Evolutionary conservation across 495 filamentous ascomycete genomes (phyloP).

Genomic region (Neurospora sp.): DNA sequence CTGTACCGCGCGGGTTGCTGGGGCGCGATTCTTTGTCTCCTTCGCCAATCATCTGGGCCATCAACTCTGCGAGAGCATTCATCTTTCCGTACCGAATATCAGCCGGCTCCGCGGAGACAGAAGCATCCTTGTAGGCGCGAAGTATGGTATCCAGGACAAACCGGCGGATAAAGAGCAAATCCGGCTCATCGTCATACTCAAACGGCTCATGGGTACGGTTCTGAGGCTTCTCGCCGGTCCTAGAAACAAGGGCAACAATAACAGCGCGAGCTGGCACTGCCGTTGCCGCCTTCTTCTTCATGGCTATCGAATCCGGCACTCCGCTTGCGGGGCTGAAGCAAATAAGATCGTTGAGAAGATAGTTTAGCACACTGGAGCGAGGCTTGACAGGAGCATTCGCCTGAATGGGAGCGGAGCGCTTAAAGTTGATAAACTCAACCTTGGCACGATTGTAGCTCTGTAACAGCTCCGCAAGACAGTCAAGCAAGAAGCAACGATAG

Average conservation of each 20-base stretch:
- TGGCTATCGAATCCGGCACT: slow-evolving; percentile 58
- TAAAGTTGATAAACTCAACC: slow-evolving; percentile 98
- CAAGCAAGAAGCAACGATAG: slow-evolving; percentile 89
- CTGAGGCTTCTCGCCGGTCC: slow-evolving; percentile 67
- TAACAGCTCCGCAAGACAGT: slow-evolving; percentile 88
- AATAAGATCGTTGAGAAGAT: slow-evolving; percentile 77
- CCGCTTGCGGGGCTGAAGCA: slow-evolving; percentile 60
- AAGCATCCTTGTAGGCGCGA: slow-evolving; percentile 85
- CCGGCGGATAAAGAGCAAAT: slow-evolving; percentile 82
- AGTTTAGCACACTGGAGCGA: slow-evolving; percentile 84
- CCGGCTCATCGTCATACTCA: slow-evolving; percentile 70
- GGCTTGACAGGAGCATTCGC: slow-evolving; percentile 87
- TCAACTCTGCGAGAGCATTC: slow-evolving; percentile 77
- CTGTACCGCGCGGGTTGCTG: slow-evolving; percentile 29
- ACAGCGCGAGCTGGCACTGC: slow-evolving; percentile 75
- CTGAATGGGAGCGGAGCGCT: slow-evolving; percentile 67
- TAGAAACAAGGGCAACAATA: slow-evolving; percentile 75
- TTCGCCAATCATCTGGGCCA: slow-evolving; percentile 81
- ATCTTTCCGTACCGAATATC: slow-evolving; percentile 80
- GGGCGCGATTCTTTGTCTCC: slow-evolving; percentile 46
- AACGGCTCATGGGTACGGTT: slow-evolving; percentile 36
- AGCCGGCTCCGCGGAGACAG: slow-evolving; percentile 64
- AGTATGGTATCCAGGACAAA: slow-evolving; percentile 92
- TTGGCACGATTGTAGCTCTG: slow-evolving; percentile 89
- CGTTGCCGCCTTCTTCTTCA: slow-evolving; percentile 76